Evolutionary conservation across 768 basidiomycete genomes (phyloP), one percentile per base, ranked within the genome.

Genomic region (Auriculariales sp.): DNA sequence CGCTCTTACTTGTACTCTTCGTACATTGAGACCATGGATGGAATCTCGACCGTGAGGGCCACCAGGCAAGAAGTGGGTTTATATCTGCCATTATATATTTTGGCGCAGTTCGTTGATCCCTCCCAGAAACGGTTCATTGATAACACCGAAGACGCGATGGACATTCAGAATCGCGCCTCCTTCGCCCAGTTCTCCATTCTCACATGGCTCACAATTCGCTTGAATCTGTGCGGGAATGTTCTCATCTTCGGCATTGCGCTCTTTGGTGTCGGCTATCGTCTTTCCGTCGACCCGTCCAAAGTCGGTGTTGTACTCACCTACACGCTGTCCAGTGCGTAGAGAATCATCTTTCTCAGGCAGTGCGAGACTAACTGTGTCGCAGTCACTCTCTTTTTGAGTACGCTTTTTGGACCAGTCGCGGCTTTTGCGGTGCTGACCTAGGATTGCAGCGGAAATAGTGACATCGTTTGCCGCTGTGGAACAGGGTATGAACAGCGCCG

Each of bases 401-500:
- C 15, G 55, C 34, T 7, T 5, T n/a, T n/a, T n/a, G n/a, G n/a
- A n/a, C n/a, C 17, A 47, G 3, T 24, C 9, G 28, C 28, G 15
- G 10, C 17, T 19, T 39, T 9, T 9, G 22, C 17, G 15, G 36
- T n/a, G 36, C 10, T 14, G 9, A 15, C 10, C 15, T n/a, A 53
- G 31, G 42, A 7, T 42, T 48, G 46, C 57, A 78, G 74, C 76
- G 4, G 68, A 76, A 53, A 70, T 79, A 60, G 68, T 80, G 11
- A 66, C 71, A 1, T 66, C 69, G 28, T 80, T 75, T 55, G 77
- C 79, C 3, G 66, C 70, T 52, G 78, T 73, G 52, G 79, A 81
- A 57, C 77, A 81, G 59, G 78, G 78, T 57, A 82, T 83, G 75
- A 83, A 83, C 56, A 74, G 78, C 0, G 80, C 79, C 3, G 83